Conservation (phyloP, 2,329 filamentous ascomycete species). For the Nigrospora oryzae region DNA sequence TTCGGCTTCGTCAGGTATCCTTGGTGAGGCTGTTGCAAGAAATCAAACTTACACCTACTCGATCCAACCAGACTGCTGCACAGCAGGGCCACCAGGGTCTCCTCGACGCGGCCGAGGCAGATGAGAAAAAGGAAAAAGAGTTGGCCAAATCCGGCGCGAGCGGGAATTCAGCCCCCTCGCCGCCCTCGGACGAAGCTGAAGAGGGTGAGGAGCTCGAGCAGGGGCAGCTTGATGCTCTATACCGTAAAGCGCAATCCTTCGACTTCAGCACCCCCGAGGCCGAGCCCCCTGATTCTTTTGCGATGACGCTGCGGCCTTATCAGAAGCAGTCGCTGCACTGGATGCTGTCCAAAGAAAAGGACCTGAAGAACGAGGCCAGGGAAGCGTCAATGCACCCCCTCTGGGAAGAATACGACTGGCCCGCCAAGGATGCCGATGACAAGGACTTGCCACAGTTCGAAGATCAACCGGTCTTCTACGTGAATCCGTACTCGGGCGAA, state of each 20-base stretch:
- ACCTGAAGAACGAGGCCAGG: conserved; percentile 57
- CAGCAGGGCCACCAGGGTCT: conserved; percentile 78
- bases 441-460: conserved; percentile 59
- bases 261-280: conserved; percentile 88
- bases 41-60: conserved; percentile 71
- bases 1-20: conserved; percentile 78
- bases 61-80: conserved; percentile 63
- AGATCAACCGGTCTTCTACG: conserved; percentile 71
- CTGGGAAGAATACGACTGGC: conserved; percentile 95
- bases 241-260: conserved; percentile 93
- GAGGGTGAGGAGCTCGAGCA: conserved; percentile 90
- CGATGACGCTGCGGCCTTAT: conserved; percentile 78
- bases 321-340: conserved; percentile 93
- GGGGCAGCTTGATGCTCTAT: conserved; percentile 87
- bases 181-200: conserved; percentile 59
- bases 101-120: conserved; percentile 78
- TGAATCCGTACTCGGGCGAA: conserved; percentile 95
- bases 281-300: conserved; percentile 74
- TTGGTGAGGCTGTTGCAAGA: conserved; percentile 86
- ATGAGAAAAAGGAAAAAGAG: conserved; percentile 65
- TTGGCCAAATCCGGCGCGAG: conserved; percentile 23
- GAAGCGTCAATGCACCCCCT: conserved; percentile 88
- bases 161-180: conserved; percentile 26
- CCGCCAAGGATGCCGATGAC: conserved; percentile 78
- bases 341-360: conserved; percentile 92